Percentiles rank a stretch among this genome's conserved stretches.
phyloP scores from a whole-genome alignment of 352 stramenopile species.

The Blastocystis hominis region DNA sequence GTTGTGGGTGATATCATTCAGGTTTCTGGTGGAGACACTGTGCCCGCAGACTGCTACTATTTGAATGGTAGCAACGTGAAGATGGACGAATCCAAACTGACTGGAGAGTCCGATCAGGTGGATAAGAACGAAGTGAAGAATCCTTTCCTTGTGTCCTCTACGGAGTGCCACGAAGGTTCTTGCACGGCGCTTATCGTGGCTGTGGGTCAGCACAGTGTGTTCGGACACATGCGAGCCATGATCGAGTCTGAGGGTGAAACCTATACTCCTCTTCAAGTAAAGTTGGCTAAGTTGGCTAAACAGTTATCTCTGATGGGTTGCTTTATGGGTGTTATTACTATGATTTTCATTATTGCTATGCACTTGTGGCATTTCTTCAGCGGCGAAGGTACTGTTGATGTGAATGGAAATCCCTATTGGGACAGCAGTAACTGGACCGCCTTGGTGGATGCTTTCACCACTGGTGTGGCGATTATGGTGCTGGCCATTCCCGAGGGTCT shows the following conservation, averaged over 20 bases:
- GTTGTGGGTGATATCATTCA: conserved; percentile 60
- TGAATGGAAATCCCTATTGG: conserved; percentile 67
- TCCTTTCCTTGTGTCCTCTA: conserved; percentile 76
- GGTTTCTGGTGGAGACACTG: conserved; percentile 59
- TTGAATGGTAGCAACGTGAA: conserved; percentile 81
- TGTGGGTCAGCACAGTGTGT: conserved; percentile 72
- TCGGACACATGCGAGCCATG: conserved; percentile 80
- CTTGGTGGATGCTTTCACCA: conserved; percentile 79
- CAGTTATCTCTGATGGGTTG: conserved; percentile 73
- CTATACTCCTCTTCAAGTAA: conserved; percentile 79
- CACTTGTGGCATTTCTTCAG: conserved; percentile 56
- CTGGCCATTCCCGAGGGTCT: conserved; percentile 85
- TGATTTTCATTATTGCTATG: conserved; percentile 65
- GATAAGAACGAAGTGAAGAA: conserved; percentile 70
- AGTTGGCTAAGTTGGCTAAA: conserved; percentile 79
- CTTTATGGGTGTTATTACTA: conserved; percentile 73
- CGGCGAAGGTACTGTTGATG: conserved; percentile 61
- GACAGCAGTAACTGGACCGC: conserved; percentile 62
- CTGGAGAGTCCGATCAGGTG: conserved; percentile 84
- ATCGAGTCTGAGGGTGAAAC: conserved; percentile 71
- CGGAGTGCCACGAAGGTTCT: conserved; percentile 67
- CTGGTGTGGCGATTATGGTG: conserved; percentile 81
- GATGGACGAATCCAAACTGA: conserved; percentile 87
- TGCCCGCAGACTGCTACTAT: conserved; percentile 84
- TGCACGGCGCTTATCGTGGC: conserved; percentile 68